Evolutionary conservation across 495 filamentous ascomycete genomes (phyloP).

Genomic region (Aspergillus olivimuriae): DNA sequence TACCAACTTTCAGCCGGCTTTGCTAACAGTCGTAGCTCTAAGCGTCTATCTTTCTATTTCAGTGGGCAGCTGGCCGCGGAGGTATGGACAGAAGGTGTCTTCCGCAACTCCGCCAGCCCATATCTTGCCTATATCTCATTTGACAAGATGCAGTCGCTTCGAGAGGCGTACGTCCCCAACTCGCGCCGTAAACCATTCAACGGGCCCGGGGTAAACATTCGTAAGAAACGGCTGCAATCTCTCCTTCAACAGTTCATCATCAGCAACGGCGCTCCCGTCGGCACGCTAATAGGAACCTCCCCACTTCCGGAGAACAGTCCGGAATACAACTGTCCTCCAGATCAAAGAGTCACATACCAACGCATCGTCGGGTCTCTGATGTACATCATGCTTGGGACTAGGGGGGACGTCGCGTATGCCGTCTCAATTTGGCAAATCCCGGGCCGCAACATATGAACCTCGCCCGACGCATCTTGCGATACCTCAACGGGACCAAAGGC

Average conservation of each 20-base stretch:
- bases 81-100: too few relatives aligned
- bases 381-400: slow-evolving; percentile 3
- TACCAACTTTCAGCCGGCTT: too few relatives aligned
- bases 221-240: too few relatives aligned
- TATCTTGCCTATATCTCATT: too few relatives aligned
- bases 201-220: too few relatives aligned
- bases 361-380: neutral
- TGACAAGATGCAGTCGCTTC: too few relatives aligned
- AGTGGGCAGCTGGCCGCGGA: too few relatives aligned
- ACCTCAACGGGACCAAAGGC: slow-evolving; percentile 1
- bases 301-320: neutral
- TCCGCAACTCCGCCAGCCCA: too few relatives aligned
- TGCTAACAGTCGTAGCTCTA: too few relatives aligned
- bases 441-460: slow-evolving; percentile 1
- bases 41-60: too few relatives aligned
- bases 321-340: neutral
- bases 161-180: too few relatives aligned
- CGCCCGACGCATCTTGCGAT: neutral
- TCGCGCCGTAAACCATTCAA: too few relatives aligned
- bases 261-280: neutral
- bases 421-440: slow-evolving; percentile 1
- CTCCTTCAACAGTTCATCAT: neutral
- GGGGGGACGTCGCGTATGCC: slow-evolving; percentile 1
- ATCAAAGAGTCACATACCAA: neutral
- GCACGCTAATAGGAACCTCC: neutral